These are phyloP conservation scores for Clonostachys rosea DNA, from an alignment of 2,329 filamentous ascomycete genomes.

Conservation along the genomic window DNA sequence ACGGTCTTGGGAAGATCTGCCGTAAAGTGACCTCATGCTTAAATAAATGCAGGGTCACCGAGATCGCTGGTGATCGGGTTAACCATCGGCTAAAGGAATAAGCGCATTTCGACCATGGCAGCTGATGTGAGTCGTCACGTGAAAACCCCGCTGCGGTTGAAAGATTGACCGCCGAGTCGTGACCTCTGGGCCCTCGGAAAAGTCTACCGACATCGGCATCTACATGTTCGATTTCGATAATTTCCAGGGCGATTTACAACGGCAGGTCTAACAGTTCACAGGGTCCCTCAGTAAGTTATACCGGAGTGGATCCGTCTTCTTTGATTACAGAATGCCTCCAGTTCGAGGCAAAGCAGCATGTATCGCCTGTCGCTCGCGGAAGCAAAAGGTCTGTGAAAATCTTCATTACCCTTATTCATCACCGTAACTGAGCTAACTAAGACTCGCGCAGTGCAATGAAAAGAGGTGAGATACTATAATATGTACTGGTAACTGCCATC, in stretches of 20 bases:
- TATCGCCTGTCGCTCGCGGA: slow-evolving; percentile 10
- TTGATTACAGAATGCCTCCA: slow-evolving; percentile 14
- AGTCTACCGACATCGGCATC: background rate
- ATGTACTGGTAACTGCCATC: background rate
- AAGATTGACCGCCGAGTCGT: background rate
- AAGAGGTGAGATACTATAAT: background rate
- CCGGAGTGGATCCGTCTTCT: background rate
- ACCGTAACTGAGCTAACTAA: background rate
- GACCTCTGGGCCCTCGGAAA: background rate
- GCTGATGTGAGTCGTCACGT: background rate
- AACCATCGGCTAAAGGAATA: background rate
- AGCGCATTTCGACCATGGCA: background rate
- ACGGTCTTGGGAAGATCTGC: background rate
- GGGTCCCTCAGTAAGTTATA: background rate
- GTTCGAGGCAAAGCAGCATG: slow-evolving; percentile 10
- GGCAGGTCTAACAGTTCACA: background rate
- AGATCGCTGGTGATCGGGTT: background rate
- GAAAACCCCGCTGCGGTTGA: background rate
- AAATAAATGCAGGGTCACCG: background rate
- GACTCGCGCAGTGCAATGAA: slow-evolving; percentile 2
- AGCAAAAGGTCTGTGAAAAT: slow-evolving; percentile 10
- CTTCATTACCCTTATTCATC: background rate
- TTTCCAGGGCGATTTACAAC: too few relatives aligned
- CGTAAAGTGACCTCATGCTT: background rate
- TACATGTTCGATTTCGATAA: background rate